Conservation (phyloP, 129 eudicot genomes). For the carrot (Daucus carota) region DH1_v3.0 NC_030383.2:58956501-58957000, state of each 20-base stretch:
- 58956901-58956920: neutral
- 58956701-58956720: neutral
- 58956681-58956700: slow-evolving; percentile 70
- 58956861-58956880: neutral
- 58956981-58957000: neutral
- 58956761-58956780: neutral
- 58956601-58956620: slow-evolving; percentile 81
- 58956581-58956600: slow-evolving; percentile 69
- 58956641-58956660: slow-evolving; percentile 99
- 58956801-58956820: neutral
- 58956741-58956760: neutral
- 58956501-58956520: neutral
- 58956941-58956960: neutral
- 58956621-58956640: slow-evolving; percentile 97
- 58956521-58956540: neutral
- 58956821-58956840: neutral
- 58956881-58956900: neutral
- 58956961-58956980: neutral
- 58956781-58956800: neutral
- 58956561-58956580: slow-evolving; percentile 20
- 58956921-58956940: neutral
- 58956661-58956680: slow-evolving; percentile 94
- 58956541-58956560: neutral
- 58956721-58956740: neutral
- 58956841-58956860: neutral